These are phyloP conservation scores for Gastrodia elata DNA, from an alignment of 106 monocot genomes.

Conservation along the genomic window DNA sequence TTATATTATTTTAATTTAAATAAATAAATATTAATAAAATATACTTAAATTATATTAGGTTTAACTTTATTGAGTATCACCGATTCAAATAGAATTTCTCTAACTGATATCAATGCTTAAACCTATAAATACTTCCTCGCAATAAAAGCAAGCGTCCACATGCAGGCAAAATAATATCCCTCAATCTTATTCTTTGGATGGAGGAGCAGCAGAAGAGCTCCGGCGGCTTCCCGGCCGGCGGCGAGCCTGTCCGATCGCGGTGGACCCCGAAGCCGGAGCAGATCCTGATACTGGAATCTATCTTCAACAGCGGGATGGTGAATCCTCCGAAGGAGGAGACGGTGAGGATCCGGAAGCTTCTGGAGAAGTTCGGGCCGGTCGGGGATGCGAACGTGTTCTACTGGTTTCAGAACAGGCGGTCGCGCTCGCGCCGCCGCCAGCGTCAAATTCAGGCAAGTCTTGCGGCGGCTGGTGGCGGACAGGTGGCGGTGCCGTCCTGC, in stretches of 20 bases:
- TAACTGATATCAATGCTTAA: too few species aligned
- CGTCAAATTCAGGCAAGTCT: conserved; percentile 66
- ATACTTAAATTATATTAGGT: too few species aligned
- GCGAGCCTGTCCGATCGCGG: conserved; percentile 61
- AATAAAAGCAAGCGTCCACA: not conserved
- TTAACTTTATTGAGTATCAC: too few species aligned
- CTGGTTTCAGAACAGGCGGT: conserved; percentile 99
- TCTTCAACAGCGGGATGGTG: conserved; percentile 97
- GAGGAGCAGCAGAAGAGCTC: not conserved
- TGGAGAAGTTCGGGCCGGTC: conserved; percentile 80
- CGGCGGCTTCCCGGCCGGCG: not conserved
- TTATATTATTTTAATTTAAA: too few species aligned
- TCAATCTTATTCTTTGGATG: not conserved
- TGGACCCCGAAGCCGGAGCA: conserved; percentile 99
- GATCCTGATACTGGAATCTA: conserved; percentile 93
- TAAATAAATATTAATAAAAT: too few species aligned
- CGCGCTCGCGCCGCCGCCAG: conserved; percentile 79
- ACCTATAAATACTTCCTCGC: not conserved
- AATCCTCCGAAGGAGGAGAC: conserved; percentile 97
- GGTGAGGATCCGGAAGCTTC: conserved; percentile 66
- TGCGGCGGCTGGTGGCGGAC: conserved; percentile 2
- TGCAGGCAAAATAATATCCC: too few species aligned
- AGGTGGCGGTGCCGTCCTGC: not conserved
- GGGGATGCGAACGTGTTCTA: conserved; percentile 98
- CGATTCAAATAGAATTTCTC: too few species aligned